Percentiles rank a stretch among this genome's conserved stretches.
Conservation (phyloP, 2,329 filamentous ascomycete species). For the Aspergillus novoparasiticus region DNA sequence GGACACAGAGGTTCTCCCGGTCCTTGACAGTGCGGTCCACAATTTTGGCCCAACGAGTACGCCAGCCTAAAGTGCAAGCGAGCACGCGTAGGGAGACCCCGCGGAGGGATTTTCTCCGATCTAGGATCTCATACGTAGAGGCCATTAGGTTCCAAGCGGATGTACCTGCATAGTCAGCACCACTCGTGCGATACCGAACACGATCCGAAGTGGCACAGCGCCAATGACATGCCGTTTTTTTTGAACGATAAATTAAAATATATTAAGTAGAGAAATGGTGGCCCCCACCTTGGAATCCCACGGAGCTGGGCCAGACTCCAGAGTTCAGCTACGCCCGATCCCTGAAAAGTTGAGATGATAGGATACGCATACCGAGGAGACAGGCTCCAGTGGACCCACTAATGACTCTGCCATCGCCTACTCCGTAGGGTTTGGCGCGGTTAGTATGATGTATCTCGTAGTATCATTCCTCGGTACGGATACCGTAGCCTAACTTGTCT, state of each 20-base stretch:
- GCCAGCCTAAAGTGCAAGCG: background rate
- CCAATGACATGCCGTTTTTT: background rate
- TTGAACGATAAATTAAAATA: background rate
- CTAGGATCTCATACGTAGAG: background rate
- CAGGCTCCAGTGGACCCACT: background rate
- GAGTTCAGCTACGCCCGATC: constrained; percentile 5
- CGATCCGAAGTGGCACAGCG: background rate
- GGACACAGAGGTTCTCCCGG: background rate
- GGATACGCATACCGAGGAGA: background rate
- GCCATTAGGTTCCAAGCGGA: background rate
- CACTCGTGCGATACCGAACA: background rate
- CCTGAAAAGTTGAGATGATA: background rate
- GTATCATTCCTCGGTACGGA: background rate
- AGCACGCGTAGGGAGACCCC: background rate
- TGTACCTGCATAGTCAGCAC: constrained; percentile 2
- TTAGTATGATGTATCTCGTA: background rate
- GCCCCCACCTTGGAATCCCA: background rate
- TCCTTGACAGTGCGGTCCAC: background rate
- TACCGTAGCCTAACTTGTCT: background rate
- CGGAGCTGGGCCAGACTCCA: background rate
- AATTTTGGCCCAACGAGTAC: background rate
- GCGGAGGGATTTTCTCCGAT: background rate
- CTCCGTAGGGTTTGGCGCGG: background rate
- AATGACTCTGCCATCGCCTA: background rate
- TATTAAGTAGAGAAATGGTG: background rate